Evolutionary conservation across 257 asterid genomes (phyloP).

Genomic region (Echites panduratus): DNA sequence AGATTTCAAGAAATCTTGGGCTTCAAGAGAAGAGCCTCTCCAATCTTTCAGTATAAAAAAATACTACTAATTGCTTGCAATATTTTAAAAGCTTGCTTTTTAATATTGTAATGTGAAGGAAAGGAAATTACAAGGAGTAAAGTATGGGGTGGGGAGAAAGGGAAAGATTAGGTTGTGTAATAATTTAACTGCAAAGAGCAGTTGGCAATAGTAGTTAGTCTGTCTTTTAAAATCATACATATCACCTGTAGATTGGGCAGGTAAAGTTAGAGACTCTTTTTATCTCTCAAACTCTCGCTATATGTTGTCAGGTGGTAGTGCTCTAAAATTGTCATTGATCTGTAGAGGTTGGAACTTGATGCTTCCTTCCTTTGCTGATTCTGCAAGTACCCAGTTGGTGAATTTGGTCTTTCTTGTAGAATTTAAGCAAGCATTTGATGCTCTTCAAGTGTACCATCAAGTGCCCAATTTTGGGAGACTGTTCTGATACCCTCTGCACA

Average conservation of each 20-base stretch:
- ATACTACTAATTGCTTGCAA: conserved; percentile 16
- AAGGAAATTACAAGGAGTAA: conserved; percentile 29
- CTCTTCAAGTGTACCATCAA: conserved; percentile 37
- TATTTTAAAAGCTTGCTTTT: conserved; percentile 14
- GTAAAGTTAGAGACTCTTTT: conserved; percentile 29
- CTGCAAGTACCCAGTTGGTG: conserved; percentile 57
- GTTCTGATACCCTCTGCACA: conserved; percentile 29
- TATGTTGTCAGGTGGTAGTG: conserved; percentile 22
- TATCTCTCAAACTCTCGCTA: conserved; percentile 20
- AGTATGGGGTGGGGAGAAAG: conserved; percentile 8
- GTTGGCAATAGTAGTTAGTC: conserved; percentile 72
- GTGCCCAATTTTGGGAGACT: conserved; percentile 35
- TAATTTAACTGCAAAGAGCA: conserved; percentile 61
- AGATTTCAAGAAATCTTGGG: conserved; percentile 48
- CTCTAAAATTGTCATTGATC: conserved; percentile 22
- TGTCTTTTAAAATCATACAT: conserved; percentile 49
- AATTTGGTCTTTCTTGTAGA: conserved; percentile 34
- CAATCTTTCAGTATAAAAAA: conserved; percentile 25
- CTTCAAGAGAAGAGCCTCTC: conserved; percentile 77
- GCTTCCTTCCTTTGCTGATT: conserved; percentile 44
- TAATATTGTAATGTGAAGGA: conserved; percentile 7
- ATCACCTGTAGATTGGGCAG: conserved; percentile 54
- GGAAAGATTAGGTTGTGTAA: conserved; percentile 56
- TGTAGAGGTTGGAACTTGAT: conserved; percentile 24
- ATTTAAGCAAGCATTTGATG: conserved; percentile 53